Conservation (phyloP, 2,329 filamentous ascomycete species). For the Aspergillus fructus region DNA sequence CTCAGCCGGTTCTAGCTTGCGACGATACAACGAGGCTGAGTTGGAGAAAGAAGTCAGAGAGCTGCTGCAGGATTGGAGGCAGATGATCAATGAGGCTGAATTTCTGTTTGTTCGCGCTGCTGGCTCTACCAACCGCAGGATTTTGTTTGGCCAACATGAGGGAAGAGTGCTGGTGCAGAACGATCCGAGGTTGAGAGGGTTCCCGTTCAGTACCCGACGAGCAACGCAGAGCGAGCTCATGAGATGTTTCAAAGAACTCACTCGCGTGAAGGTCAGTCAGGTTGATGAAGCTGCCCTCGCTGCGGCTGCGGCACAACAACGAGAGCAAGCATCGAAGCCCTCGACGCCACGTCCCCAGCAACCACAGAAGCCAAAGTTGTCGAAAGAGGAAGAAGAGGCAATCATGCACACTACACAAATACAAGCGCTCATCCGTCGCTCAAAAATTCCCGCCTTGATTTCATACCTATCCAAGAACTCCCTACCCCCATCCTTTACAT, state of each 20-base stretch:
- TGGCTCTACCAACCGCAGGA: conserved; percentile 79
- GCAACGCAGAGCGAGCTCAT: conserved; percentile 94
- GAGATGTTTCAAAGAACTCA: conserved; percentile 91
- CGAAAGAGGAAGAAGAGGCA: conserved; percentile 80
- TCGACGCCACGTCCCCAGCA: conserved; percentile 33
- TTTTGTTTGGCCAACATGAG: conserved; percentile 88
- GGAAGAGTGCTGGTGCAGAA: conserved; percentile 77
- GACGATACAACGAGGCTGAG: conserved; percentile 91
- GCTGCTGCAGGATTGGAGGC: conserved; percentile 80
- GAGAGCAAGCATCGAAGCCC: conserved; percentile 39
- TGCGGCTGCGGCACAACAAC: conserved; percentile 48
- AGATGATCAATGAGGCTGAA: conserved; percentile 78
- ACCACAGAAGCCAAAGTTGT: conserved; percentile 58
- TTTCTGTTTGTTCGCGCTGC: conserved; percentile 87
- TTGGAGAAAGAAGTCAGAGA: conserved; percentile 83
- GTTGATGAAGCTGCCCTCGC: conserved; percentile 67
- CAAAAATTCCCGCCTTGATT: conserved; percentile 82
- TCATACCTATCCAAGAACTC: conserved; percentile 78
- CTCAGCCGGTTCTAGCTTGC: conserved; percentile 84
- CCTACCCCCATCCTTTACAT: conserved; percentile 69
- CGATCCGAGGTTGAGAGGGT: conserved; percentile 77
- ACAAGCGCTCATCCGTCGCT: conserved; percentile 81
- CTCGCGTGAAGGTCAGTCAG: conserved; percentile 79
- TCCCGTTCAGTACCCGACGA: conserved; percentile 88
- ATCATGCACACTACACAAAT: conserved; percentile 84